These are phyloP conservation scores for Sungouiella blattae DNA, from an alignment of 805 yeast species.

Conservation along the genomic window DNA sequence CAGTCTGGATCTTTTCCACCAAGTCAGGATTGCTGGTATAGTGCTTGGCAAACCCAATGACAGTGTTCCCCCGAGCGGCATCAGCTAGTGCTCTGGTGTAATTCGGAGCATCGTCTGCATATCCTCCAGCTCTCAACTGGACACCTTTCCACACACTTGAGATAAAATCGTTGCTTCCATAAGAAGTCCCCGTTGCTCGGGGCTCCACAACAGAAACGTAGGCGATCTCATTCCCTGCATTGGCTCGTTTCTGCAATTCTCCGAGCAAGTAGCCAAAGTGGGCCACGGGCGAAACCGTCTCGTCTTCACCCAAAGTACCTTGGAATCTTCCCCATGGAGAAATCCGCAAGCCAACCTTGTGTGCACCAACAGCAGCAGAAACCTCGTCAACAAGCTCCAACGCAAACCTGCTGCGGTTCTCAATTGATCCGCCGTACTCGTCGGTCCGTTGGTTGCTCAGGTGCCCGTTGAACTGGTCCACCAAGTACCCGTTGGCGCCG, in stretches of 20 bases:
- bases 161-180: slow-evolving; percentile 31
- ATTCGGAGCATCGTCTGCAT: slow-evolving; percentile 15
- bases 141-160: slow-evolving; percentile 44
- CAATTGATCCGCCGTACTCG: slow-evolving; percentile 60
- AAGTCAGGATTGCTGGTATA: slow-evolving; percentile 46
- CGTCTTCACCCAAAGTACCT: slow-evolving; percentile 31
- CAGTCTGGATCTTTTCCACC: slow-evolving; percentile 34
- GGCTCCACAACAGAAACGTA: slow-evolving; percentile 37
- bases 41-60: slow-evolving; percentile 38
- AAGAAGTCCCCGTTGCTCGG: slow-evolving; percentile 7
- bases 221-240: slow-evolving; percentile 27
- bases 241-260: slow-evolving; percentile 38
- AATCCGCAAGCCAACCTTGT: slow-evolving; percentile 45
- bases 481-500: slow-evolving; percentile 60
- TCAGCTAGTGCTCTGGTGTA: slow-evolving; percentile 16
- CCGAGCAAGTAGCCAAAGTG: slow-evolving; percentile 33
- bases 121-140: slow-evolving; percentile 19
- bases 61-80: slow-evolving; percentile 37
- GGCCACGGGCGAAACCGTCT: slow-evolving; percentile 32
- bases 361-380: slow-evolving; percentile 5
- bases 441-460: slow-evolving; percentile 54
- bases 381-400: slow-evolving; percentile 41
- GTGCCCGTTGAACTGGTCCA: slow-evolving; percentile 45
- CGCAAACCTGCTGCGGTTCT: slow-evolving; percentile 50
- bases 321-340: slow-evolving; percentile 40